Evolutionary conservation across 331 rosid species (phyloP).

Genomic region (Acacia concinna): DNA sequence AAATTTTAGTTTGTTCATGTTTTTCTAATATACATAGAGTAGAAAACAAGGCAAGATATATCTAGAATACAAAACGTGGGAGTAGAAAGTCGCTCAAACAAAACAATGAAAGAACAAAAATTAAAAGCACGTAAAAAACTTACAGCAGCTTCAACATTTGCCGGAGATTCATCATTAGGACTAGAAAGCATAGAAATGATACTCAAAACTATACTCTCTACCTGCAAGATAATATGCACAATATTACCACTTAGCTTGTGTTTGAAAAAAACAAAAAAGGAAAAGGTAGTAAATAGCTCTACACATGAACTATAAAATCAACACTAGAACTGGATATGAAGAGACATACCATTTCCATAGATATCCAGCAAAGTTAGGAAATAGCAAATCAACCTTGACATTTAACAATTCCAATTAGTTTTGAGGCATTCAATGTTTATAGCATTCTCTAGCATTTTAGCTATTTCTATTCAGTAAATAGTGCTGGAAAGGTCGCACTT

Average conservation of each 20-base stretch:
- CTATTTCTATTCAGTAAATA: conserved; percentile 5
- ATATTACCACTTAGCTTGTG: background rate
- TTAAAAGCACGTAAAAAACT: conserved; percentile 38
- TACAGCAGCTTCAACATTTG: conserved; percentile 99
- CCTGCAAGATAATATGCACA: conserved; percentile 54
- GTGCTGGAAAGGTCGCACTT: conserved; percentile 11
- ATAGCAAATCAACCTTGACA: conserved; percentile 24
- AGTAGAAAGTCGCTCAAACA: background rate
- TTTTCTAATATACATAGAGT: background rate
- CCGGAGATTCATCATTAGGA: conserved; percentile 98
- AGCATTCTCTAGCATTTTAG: conserved; percentile 6
- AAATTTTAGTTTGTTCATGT: background rate
- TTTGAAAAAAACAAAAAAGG: background rate
- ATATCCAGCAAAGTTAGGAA: conserved; percentile 24
- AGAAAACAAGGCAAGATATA: background rate
- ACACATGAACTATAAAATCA: conserved; percentile 18
- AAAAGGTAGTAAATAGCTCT: background rate
- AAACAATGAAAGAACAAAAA: background rate
- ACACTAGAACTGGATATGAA: background rate
- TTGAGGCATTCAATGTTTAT: background rate
- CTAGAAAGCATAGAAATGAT: conserved; percentile 97
- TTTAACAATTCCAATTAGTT: conserved; percentile 28
- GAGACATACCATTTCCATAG: conserved; percentile 20
- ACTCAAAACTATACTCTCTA: conserved; percentile 97
- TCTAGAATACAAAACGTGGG: conserved; percentile 7